Conservation (phyloP, 2,329 filamentous ascomycete genomes). For the Grosmannia huntii region DNA sequence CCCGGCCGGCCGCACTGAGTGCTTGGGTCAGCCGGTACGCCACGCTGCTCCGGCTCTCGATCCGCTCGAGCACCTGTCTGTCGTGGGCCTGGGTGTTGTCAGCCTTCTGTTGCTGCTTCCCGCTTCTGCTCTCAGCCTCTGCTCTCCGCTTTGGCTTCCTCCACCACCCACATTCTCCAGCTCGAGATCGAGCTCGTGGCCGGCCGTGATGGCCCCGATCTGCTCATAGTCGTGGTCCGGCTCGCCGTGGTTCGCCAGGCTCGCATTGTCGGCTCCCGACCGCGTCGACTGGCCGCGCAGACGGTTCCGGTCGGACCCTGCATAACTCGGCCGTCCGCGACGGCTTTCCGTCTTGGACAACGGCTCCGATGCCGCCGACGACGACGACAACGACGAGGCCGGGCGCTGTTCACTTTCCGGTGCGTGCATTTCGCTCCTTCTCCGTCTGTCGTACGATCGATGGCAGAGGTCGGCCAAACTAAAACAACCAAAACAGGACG, state of each 20-base stretch:
- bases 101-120: too few species aligned
- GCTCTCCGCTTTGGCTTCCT: too few species aligned
- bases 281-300: not conserved
- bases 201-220: not conserved
- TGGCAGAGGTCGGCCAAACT: not conserved
- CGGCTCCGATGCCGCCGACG: not conserved
- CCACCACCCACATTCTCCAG: not conserved
- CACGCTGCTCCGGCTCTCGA: constrained; percentile 5
- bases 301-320: not conserved
- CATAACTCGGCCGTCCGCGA: not conserved
- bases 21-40: not conserved
- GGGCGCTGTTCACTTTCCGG: not conserved
- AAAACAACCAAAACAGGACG: not conserved
- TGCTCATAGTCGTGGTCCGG: not conserved
- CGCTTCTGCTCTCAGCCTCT: too few species aligned
- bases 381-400: not conserved
- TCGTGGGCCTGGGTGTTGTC: not conserved
- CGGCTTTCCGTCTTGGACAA: not conserved
- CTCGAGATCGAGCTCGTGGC: not conserved
- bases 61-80: not conserved
- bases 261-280: not conserved
- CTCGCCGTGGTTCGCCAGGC: not conserved
- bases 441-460: not conserved
- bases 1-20: not conserved
- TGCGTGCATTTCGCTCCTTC: not conserved